Percentiles rank a stretch among this genome's conserved stretches.
Conservation (phyloP, 192 early-diverging fungal species). For the Entomortierella beljakovae region DNA sequence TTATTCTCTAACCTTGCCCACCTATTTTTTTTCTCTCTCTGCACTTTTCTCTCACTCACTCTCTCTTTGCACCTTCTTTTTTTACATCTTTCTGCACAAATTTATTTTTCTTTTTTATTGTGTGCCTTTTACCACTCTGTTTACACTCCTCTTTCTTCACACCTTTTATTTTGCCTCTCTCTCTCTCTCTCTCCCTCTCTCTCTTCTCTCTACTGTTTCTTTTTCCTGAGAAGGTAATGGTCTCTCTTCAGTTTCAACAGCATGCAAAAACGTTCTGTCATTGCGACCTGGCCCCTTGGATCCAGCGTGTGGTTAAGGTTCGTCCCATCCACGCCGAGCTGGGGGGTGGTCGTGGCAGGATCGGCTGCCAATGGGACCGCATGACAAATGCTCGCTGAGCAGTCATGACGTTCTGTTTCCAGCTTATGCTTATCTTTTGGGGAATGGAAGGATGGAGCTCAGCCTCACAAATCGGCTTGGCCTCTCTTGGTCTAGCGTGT, state of each 20-base stretch:
- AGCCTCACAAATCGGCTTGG: conserved; percentile 7
- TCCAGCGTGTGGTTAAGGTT: conserved; percentile 17
- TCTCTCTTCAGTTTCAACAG: neutral
- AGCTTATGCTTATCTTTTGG: neutral
- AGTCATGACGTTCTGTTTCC: conserved; percentile 18
- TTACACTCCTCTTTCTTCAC: neutral
- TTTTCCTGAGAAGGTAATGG: conserved; percentile 19
- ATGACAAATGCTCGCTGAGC: conserved; percentile 8
- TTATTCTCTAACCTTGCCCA: neutral
- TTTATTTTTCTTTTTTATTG: neutral
- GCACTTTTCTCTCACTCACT: neutral
- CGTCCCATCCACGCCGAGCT: conserved; percentile 11
- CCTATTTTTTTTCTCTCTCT: neutral
- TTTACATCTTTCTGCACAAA: neutral
- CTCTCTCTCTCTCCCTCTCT: neutral
- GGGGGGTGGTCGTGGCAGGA: conserved; percentile 9
- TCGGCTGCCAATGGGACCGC: conserved; percentile 15
- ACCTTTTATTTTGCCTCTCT: conserved; percentile 1
- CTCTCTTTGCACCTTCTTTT: neutral
- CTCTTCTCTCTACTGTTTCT: neutral
- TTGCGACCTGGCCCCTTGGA: conserved; percentile 21
- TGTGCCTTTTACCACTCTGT: too few relatives aligned
- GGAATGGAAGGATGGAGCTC: neutral
- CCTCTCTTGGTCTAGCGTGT: conserved; percentile 12
- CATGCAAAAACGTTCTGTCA: conserved; percentile 26